Base-by-base conservation (phyloP, 2,329 filamentous ascomycete genomes). In the Beauveria medogensis region DNA sequence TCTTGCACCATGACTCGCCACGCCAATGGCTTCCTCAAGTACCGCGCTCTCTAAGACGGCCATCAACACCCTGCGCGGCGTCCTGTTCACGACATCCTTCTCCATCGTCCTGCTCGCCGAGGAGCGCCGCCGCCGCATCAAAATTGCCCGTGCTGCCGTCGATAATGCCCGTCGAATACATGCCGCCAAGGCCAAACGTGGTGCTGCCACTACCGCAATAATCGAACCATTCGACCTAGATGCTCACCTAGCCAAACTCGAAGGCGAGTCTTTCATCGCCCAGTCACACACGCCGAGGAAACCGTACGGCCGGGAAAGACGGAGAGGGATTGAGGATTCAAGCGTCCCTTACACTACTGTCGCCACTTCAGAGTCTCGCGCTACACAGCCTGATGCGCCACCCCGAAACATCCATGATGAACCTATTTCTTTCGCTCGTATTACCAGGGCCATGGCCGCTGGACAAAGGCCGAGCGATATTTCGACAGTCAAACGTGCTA, bases 81-180 rank as follows among this genome's bases (percentile, higher is more conserved):
- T 84, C 62, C 77, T 82, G 60, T 71, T 85, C 18, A 82, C 82
- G 55, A 84, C 82, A 2, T 82, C 82, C 9, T 84, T 81, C 67
- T 83, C 81, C 47, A 75, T 84, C 60, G 77, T 79, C 55, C 69
- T 82, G 28, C 72, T 85, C 60, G 75, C 82, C 61, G 82, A 85
- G 70, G 82, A 85, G 69, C 80, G 81, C 53, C 77, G 82, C 62
- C 79, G 80, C 61, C 78, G 81, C 28, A 79, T 84, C 63, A 78
- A 79, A 59, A 74, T 81, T 50, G 76, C 80, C 40, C 74, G 75
- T 50, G 73, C 78, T 22, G 78, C 80, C 18, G 74, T 82, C 41
- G 75, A 80, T 4, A 84, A 84, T 73, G 80, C 78, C 24, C 73
- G 79, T 59, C 82, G 77, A 61, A 68, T 84, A 10, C 81, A 78